A percentile compares a stretch with the other conserved stretches of the same genome.
These are phyloP conservation scores for Aurinia saxatilis DNA, from an alignment of 345 rosid species.

Conservation along the genomic window DNA sequence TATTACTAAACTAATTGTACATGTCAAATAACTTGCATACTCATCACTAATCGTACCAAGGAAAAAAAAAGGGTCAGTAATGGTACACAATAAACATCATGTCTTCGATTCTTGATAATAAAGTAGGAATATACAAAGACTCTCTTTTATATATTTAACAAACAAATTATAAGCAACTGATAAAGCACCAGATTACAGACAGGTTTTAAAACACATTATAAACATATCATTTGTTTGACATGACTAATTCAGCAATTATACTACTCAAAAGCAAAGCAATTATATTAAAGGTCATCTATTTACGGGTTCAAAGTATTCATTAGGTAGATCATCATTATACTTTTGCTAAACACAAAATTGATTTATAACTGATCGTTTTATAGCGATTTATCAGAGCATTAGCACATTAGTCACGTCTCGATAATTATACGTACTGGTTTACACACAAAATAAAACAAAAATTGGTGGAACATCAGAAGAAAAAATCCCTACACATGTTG, in stretches of 20 bases:
- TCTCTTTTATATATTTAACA: not conserved
- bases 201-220: not conserved
- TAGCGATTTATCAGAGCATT: not conserved
- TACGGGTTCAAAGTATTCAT: not conserved
- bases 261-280: constrained; percentile 1
- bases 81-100: not conserved
- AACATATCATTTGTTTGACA: constrained; percentile 9
- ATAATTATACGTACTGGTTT: not conserved
- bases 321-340: not conserved
- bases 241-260: not conserved
- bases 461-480: not conserved
- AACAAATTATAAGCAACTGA: constrained; percentile 12
- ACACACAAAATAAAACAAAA: not conserved
- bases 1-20: no score
- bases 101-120: not conserved
- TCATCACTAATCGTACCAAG: constrained; percentile 1
- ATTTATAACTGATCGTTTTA: not conserved
- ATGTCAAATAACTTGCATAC: not conserved
- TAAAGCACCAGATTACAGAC: constrained; percentile 6
- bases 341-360: constrained; percentile 5
- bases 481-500: not conserved
- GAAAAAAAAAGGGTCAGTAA: not conserved
- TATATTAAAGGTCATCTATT: no score
- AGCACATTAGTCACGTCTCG: not conserved
- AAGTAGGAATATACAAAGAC: constrained; percentile 2